phyloP scores from a whole-genome alignment of 495 filamentous ascomycete species.

The Neurospora intermedia region DNA sequence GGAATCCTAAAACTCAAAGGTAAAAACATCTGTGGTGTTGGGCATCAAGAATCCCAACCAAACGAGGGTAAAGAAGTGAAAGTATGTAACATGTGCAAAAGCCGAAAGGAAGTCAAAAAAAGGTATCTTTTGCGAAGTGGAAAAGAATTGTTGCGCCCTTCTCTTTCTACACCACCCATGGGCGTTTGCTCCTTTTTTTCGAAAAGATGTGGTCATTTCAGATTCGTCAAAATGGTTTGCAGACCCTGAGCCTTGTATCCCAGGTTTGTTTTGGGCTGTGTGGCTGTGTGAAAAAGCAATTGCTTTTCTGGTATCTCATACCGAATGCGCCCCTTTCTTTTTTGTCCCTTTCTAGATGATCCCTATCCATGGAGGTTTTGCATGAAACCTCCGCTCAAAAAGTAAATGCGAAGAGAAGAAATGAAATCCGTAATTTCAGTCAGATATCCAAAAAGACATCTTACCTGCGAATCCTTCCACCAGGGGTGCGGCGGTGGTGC shows the following conservation, averaged over 20 bases:
- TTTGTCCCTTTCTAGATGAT: neutral
- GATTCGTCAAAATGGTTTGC: conserved; percentile 1
- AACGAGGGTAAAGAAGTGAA: neutral
- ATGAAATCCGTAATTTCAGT: neutral
- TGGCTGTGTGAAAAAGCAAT: neutral
- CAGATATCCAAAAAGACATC: neutral
- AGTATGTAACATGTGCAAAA: neutral
- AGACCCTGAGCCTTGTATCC: neutral
- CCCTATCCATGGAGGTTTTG: neutral
- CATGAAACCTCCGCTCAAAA: neutral
- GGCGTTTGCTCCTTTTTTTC: neutral
- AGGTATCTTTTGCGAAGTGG: neutral
- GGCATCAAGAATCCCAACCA: neutral
- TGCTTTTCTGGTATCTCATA: neutral
- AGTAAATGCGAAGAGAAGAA: neutral
- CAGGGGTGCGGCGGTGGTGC: conserved; percentile 14
- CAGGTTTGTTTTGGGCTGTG: neutral
- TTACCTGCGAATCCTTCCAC: conserved; percentile 4
- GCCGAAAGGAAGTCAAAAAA: neutral
- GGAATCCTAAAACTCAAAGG: neutral
- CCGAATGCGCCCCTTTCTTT: neutral
- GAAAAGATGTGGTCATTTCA: neutral
- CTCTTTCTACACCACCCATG: neutral
- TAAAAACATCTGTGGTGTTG: neutral
- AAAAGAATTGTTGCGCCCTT: neutral